Percentiles rank a stretch among this genome's conserved stretches.
phyloP scores from a whole-genome alignment of 345 rosid genomes.

The Pistacia integerrima region DNA sequence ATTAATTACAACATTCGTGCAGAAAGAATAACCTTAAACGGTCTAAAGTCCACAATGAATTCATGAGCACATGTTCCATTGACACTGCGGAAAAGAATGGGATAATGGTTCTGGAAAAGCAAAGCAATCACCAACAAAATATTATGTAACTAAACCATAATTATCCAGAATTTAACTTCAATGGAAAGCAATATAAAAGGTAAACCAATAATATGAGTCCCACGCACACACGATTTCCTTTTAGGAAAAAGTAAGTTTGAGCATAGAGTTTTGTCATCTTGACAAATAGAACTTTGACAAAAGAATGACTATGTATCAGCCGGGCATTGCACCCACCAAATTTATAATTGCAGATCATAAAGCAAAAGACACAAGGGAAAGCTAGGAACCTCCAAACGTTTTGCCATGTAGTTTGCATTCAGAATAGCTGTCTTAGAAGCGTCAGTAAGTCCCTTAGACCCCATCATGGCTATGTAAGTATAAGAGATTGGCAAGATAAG shows the following conservation, averaged over 20 bases:
- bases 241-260: slow-evolving; percentile 1
- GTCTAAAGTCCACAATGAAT: slow-evolving; percentile 90
- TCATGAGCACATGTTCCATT: slow-evolving; percentile 97
- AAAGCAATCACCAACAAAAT: slow-evolving; percentile 9
- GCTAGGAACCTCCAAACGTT: slow-evolving; percentile 80
- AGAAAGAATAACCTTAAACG: slow-evolving; percentile 66
- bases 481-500: slow-evolving; percentile 96
- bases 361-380: slow-evolving; percentile 19
- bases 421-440: slow-evolving; percentile 95
- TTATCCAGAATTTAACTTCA: slow-evolving; percentile 1
- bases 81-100: slow-evolving; percentile 91
- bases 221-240: background rate
- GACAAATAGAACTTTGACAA: slow-evolving; percentile 6
- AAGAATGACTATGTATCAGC: background rate
- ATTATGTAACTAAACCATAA: background rate
- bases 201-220: background rate
- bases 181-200: background rate
- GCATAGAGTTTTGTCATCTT: background rate
- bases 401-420: slow-evolving; percentile 99
- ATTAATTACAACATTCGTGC: background rate
- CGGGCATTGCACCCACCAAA: background rate
- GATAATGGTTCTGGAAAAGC: slow-evolving; percentile 65
- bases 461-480: slow-evolving; percentile 98
- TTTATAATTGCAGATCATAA: slow-evolving; percentile 2
- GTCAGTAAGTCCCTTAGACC: slow-evolving; percentile 89